Percentiles rank a stretch among this genome's conserved stretches.
phyloP scores from a whole-genome alignment of 2,329 filamentous ascomycete genomes.

The Polytolypa hystricis region DNA sequence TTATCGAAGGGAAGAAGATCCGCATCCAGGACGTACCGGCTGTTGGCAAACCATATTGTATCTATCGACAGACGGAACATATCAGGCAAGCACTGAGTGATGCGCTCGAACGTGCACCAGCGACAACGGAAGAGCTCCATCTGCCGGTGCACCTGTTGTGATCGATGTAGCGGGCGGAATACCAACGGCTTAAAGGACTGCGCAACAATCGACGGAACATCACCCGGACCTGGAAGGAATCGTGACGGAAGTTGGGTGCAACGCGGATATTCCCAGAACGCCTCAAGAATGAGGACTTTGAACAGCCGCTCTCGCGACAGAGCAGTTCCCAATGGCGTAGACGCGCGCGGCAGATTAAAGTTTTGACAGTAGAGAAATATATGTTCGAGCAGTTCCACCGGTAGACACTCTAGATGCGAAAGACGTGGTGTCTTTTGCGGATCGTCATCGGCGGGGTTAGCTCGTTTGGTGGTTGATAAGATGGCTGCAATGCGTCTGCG shows the following conservation, averaged over 20 bases:
- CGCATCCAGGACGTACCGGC: no score
- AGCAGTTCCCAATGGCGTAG: conserved; percentile 27
- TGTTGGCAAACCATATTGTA: no score
- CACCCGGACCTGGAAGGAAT: no score
- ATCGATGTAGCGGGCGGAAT: no score
- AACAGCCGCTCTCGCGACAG: conserved; percentile 34
- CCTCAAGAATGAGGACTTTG: conserved; percentile 27
- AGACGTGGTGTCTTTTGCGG: conserved; percentile 10
- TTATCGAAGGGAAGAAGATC: no score
- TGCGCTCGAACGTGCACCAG: conserved; percentile 29
- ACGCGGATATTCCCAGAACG: conserved; percentile 31
- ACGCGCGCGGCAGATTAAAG: conserved; percentile 33
- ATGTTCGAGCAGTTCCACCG: conserved; percentile 41
- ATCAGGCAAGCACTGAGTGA: conserved; percentile 24
- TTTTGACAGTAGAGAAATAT: conserved; percentile 42
- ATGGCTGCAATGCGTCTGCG: no score
- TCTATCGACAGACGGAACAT: conserved; percentile 23
- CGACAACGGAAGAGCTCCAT: conserved; percentile 23
- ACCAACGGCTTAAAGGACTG: no score
- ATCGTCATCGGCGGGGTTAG: no score
- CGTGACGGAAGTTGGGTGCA: neutral
- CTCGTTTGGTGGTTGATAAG: no score
- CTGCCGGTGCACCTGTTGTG: conserved; percentile 15
- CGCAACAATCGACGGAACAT: no score
- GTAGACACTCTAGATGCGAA: conserved; percentile 35